A percentile compares a stretch with the other conserved stretches of the same genome.
Conservation (phyloP, 768 basidiomycete species). For the Amyloporia xantha region DNA sequence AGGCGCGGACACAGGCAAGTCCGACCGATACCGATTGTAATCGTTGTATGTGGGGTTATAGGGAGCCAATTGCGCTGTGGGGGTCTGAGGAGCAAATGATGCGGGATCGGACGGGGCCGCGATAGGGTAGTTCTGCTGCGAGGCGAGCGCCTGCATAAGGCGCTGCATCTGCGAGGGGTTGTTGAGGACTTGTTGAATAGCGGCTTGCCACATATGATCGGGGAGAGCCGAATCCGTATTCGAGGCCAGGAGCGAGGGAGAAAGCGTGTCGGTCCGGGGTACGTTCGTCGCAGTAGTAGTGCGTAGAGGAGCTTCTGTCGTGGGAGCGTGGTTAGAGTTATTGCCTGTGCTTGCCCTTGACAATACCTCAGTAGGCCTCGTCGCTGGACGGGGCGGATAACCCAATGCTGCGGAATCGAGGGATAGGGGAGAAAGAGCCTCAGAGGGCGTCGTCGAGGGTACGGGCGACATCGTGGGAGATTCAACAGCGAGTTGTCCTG, state of each 20-base stretch:
- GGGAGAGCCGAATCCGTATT: conserved; percentile 2
- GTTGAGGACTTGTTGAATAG: conserved; percentile 43
- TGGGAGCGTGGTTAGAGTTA: conserved; percentile 2
- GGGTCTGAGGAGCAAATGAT: background rate
- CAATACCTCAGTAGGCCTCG: conserved; percentile 3
- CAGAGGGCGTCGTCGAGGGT: conserved; percentile 30
- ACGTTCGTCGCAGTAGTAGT: background rate
- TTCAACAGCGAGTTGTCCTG: conserved; percentile 40
- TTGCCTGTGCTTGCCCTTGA: conserved; percentile 1
- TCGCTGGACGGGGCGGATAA: conserved; percentile 2
- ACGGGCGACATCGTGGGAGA: conserved; percentile 28
- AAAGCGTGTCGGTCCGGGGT: conserved; percentile 2
- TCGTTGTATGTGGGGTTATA: conserved; percentile 9
- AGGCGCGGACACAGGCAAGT: conserved; percentile 14
- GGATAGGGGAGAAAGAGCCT: conserved; percentile 9
- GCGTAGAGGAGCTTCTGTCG: conserved; percentile 1
- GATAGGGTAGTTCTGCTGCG: conserved; percentile 13
- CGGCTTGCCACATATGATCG: conserved; percentile 41
- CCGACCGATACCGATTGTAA: conserved; percentile 13
- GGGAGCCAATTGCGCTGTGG: conserved; percentile 6
- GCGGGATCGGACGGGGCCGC: conserved; percentile 4
- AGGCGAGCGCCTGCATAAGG: conserved; percentile 28
- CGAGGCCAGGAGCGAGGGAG: conserved; percentile 1
- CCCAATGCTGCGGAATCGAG: conserved; percentile 3
- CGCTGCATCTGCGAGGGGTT: conserved; percentile 54